Evolutionary conservation across 2,329 filamentous ascomycete species (phyloP), one percentile per base, ranked within the genome.

Genomic region (Aspergillus spinulosporus): DNA sequence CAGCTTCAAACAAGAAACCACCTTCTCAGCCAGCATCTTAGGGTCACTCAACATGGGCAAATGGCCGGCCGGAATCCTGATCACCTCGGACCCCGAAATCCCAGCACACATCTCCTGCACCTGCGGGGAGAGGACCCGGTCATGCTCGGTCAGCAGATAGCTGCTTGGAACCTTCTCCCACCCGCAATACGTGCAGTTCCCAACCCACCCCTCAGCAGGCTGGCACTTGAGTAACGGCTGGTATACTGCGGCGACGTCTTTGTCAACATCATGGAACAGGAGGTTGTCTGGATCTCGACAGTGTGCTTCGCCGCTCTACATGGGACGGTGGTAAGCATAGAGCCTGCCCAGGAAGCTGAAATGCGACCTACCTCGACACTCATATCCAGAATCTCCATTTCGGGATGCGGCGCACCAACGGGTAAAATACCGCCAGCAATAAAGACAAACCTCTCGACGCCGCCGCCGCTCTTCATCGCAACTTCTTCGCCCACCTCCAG

Each of bases 31-130:
- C 26, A 54, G 44, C 36, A 46, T n/a, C 36, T 43, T 32, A 4
- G 45, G 52, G 12, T 54, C 36, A 26, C 52, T 54, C 7, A 49
- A 8, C 36, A 50, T 48, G 2, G 53, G 53, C 48, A 56, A 8
- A 45, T 56, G 47, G 2, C 47, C 53, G 5, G 31, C 37, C 21
- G 29, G 43, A 29, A 42, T 45, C 12, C 53, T 31, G 11, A 50
- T 49, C 14, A 51, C 28, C 11, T 50, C 21, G 8, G 40, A 50
- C 4, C 42, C 39, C 3, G 53, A 46, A 32, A 45, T 29, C 1
- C 39, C 40, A 6, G 53, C 53, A n/a, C 48, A 44, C 15, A 49
- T 40, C 40, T 55, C 53, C 39, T 55, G 53, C 3, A 55, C 21
- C 31, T 26, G 12, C 8, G 34, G 46, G 6, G 47, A 40, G 7